Evolutionary conservation across 306 rosid species (phyloP).

Genomic region (Casuarina cunninghamiana): DNA sequence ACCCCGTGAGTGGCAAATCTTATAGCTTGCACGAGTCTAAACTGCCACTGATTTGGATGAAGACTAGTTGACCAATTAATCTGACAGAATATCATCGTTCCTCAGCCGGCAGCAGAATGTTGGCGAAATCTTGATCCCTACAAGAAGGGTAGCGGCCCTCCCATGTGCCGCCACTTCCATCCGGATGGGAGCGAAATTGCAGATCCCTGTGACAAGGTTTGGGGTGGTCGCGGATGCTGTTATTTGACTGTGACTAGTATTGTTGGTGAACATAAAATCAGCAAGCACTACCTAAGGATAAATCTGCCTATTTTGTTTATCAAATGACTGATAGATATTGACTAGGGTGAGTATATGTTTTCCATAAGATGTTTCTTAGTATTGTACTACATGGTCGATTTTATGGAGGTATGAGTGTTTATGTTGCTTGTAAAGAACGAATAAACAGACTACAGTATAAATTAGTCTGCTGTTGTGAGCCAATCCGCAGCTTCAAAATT

Average conservation of each 20-base stretch:
- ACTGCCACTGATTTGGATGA: background rate
- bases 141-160: constrained; percentile 39
- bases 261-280: constrained; percentile 32
- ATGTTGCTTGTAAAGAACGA: background rate
- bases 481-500: background rate
- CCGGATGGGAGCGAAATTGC: constrained; percentile 50
- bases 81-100: background rate
- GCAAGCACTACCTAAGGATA: constrained; percentile 58
- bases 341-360: background rate
- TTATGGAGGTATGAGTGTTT: background rate
- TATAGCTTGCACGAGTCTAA: constrained; percentile 1
- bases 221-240: constrained; percentile 50
- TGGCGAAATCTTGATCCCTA: constrained; percentile 51
- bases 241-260: constrained; percentile 38
- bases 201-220: constrained; percentile 40
- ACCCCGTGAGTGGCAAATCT: background rate
- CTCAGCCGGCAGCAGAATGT: constrained; percentile 42
- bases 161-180: constrained; percentile 42
- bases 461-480: background rate
- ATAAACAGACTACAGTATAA: background rate
- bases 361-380: background rate
- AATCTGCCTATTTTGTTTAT: constrained; percentile 1
- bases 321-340: background rate
- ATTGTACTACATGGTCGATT: background rate
- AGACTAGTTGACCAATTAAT: background rate